These are phyloP conservation scores for Sugiyamaella marilandica DNA, from an alignment of 805 yeast species.

Conservation along the genomic window DNA sequence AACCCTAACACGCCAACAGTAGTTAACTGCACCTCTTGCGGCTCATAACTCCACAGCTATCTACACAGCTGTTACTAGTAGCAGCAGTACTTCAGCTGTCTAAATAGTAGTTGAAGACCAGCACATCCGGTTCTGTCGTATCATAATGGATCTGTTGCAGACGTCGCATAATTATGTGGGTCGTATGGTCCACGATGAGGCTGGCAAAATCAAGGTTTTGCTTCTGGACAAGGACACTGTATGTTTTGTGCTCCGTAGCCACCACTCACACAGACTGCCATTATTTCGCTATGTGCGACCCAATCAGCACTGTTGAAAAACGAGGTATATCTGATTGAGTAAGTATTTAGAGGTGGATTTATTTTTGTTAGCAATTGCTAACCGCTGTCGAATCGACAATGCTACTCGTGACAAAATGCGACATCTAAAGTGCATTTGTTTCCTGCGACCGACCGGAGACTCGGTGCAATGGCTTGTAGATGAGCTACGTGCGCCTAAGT, in stretches of 20 bases:
- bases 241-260: slow-evolving; percentile 10
- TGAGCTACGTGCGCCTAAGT: slow-evolving; percentile 76
- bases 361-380: slow-evolving; percentile 1
- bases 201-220: slow-evolving; percentile 56
- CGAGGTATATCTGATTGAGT: slow-evolving; percentile 79
- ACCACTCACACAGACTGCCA: slow-evolving; percentile 43
- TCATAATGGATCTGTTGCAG: slow-evolving; percentile 35
- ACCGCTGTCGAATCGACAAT: slow-evolving; percentile 47
- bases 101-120: too few relatives aligned
- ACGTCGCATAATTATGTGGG: slow-evolving; percentile 37
- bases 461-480: slow-evolving; percentile 55
- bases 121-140: not conserved
- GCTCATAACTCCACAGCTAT: too few relatives aligned
- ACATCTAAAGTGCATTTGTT: slow-evolving; percentile 76
- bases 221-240: slow-evolving; percentile 70
- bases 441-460: slow-evolving; percentile 65
- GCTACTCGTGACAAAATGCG: slow-evolving; percentile 61
- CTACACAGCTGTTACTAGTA: too few relatives aligned
- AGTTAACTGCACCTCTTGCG: too few relatives aligned
- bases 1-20: too few relatives aligned
- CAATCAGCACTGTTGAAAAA: slow-evolving; percentile 78
- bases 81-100: too few relatives aligned
- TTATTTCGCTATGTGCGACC: slow-evolving; percentile 83
- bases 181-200: slow-evolving; percentile 30
- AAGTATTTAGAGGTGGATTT: not conserved